These are phyloP conservation scores for Cladophialophora immunda DNA, from an alignment of 2,329 filamentous ascomycete genomes.

Conservation along the genomic window DNA sequence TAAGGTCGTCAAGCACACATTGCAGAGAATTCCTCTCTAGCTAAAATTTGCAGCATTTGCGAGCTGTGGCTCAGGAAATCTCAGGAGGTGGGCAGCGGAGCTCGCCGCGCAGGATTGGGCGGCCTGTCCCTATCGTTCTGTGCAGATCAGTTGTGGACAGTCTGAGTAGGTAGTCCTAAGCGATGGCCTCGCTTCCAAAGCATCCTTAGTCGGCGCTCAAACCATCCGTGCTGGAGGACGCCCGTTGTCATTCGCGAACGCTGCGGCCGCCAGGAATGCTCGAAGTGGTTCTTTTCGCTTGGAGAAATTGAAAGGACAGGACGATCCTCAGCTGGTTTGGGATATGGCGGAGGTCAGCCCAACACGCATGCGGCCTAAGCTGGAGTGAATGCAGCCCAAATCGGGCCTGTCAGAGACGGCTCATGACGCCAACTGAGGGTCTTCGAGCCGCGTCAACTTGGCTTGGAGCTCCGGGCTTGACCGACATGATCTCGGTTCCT, in stretches of 20 bases:
- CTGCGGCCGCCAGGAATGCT: not conserved
- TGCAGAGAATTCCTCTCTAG: not conserved
- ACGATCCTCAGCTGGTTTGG: constrained; percentile 16
- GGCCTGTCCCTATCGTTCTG: not conserved
- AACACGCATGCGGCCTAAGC: constrained; percentile 1
- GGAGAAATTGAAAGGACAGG: constrained; percentile 15
- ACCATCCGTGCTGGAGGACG: constrained; percentile 1
- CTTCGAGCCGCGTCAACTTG: constrained; percentile 1
- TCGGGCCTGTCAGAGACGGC: constrained; percentile 1
- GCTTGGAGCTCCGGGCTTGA: constrained; percentile 10
- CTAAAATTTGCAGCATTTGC: not conserved
- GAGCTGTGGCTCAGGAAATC: not conserved
- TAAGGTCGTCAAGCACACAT: not conserved
- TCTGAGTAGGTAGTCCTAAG: not conserved
- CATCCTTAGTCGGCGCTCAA: not conserved
- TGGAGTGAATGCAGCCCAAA: constrained; percentile 4
- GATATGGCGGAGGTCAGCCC: not conserved
- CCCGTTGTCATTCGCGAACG: not conserved
- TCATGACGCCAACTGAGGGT: constrained; percentile 14
- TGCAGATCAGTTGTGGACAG: constrained; percentile 1
- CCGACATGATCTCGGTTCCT: constrained; percentile 27
- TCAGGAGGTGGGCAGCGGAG: not conserved
- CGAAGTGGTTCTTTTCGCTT: constrained; percentile 15
- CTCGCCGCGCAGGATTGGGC: not conserved
- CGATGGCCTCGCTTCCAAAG: constrained; percentile 3